These are phyloP conservation scores for Panicum virgatum DNA, from an alignment of 202 grass and related monocot species.

Conservation along the genomic window DNA sequence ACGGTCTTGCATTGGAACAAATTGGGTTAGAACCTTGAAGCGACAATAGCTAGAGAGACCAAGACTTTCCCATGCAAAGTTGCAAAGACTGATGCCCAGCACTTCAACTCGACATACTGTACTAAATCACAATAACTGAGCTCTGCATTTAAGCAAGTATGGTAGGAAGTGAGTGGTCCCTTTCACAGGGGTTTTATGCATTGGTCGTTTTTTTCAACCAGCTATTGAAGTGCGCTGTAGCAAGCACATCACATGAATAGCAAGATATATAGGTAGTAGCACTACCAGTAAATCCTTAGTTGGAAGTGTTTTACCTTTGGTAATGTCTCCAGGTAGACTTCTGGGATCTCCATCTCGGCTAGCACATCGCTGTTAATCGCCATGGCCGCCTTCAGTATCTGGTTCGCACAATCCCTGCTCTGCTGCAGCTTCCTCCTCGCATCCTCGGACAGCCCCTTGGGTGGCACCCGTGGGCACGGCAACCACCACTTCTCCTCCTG, in stretches of 20 bases:
- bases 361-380: conserved; percentile 97
- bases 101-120: conserved; percentile 11
- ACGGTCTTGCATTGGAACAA: background rate
- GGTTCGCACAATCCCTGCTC: conserved; percentile 88
- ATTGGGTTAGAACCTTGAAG: background rate
- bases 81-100: background rate
- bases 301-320: conserved; percentile 65
- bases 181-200: conserved; percentile 1
- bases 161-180: conserved; percentile 21
- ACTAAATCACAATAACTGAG: conserved; percentile 22
- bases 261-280: background rate
- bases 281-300: background rate
- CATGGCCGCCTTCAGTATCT: conserved; percentile 97
- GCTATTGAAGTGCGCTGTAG: background rate
- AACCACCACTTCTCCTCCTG: conserved; percentile 99
- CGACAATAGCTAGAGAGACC: background rate
- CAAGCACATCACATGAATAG: conserved; percentile 5
- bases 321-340: conserved; percentile 77
- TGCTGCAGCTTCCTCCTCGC: conserved; percentile 86
- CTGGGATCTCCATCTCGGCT: conserved; percentile 86
- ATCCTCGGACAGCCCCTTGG: conserved; percentile 78
- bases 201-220: background rate
- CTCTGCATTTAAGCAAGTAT: conserved; percentile 18
- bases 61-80: no score
- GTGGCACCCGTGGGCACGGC: conserved; percentile 79